phyloP scores from a whole-genome alignment of 257 asterid species.

The Nicotiana tabacum region DNA sequence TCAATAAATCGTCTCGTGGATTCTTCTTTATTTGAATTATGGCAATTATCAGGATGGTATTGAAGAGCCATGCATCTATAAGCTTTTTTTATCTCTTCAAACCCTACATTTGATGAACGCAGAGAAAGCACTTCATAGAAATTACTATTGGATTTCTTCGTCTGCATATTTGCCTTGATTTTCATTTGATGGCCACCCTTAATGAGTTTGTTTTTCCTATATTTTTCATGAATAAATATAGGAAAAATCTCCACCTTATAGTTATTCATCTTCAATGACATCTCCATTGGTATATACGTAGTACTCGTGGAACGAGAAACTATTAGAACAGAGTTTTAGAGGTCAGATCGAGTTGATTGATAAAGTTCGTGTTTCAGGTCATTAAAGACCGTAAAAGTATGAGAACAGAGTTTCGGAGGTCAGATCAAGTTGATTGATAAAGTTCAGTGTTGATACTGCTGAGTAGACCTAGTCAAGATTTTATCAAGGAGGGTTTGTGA shows the following conservation, averaged over 20 bases:
- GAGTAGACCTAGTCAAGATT: too few relatives aligned
- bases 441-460: too few relatives aligned
- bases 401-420: background rate
- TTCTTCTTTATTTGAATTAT: slow-evolving; percentile 24
- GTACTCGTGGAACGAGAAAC: background rate
- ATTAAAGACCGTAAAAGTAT: too few relatives aligned
- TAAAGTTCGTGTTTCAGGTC: background rate
- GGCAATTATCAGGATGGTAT: slow-evolving; percentile 46
- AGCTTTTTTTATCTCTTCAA: slow-evolving; percentile 51
- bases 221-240: background rate
- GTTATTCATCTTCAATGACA: background rate
- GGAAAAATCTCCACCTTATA: background rate
- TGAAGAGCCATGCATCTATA: slow-evolving; percentile 39
- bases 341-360: background rate
- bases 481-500: background rate
- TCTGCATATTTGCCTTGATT: background rate
- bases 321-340: background rate
- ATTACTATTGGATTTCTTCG: slow-evolving; percentile 15
- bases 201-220: background rate
- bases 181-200: background rate
- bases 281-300: background rate
- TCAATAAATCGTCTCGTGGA: slow-evolving; percentile 34
- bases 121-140: slow-evolving; percentile 39
- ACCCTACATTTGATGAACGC: slow-evolving; percentile 24
- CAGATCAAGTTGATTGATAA: background rate